Conservation (phyloP, 2,329 filamentous ascomycete genomes). For the Podosphaera leucotricha region DNA sequence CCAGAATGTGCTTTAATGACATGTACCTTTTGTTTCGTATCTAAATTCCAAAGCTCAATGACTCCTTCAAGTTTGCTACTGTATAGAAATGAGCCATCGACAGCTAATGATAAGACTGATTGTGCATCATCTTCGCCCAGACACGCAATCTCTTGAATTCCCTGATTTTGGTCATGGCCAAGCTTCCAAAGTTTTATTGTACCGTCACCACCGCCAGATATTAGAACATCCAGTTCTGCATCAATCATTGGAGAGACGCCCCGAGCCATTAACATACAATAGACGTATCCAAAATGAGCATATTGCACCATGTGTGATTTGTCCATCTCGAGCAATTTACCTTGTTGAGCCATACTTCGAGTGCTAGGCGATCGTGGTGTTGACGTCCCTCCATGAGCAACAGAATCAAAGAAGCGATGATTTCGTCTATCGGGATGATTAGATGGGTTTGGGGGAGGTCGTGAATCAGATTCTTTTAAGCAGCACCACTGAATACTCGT, state of each 20-base stretch:
- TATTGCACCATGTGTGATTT: constrained; percentile 63
- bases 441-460: constrained; percentile 35
- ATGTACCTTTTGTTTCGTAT: constrained; percentile 73
- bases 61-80: constrained; percentile 70
- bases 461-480: constrained; percentile 36
- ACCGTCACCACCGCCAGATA: constrained; percentile 84
- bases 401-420: constrained; percentile 86
- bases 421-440: constrained; percentile 54
- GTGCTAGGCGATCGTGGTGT: constrained; percentile 36
- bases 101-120: constrained; percentile 51
- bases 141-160: constrained; percentile 45
- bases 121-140: constrained; percentile 37
- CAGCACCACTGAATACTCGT: constrained; percentile 87
- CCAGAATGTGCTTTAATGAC: constrained; percentile 61
- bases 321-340: constrained; percentile 56
- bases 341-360: constrained; percentile 25
- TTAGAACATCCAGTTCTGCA: constrained; percentile 53
- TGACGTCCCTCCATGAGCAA: constrained; percentile 59
- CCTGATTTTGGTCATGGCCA: constrained; percentile 26
- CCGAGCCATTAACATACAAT: constrained; percentile 75
- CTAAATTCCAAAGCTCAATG: constrained; percentile 89
- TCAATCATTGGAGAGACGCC: constrained; percentile 44
- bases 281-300: constrained; percentile 86
- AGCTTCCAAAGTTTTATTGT: constrained; percentile 86
- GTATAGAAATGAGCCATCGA: constrained; percentile 83